These are phyloP conservation scores for Xylaria sp. DNA, from an alignment of 495 filamentous ascomycete species.

Conservation along the genomic window DNA sequence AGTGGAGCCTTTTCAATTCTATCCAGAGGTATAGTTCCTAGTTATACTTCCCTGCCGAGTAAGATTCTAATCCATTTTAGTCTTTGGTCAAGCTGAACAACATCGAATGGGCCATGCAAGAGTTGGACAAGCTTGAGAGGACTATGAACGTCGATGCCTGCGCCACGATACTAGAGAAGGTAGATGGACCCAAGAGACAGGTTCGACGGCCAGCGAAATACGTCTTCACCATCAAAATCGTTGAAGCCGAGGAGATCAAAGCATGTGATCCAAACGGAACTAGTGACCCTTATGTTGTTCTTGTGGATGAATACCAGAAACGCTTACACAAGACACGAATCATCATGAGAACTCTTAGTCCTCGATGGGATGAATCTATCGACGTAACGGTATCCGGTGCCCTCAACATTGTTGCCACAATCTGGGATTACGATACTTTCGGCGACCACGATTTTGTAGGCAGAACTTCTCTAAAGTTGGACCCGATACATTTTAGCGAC, in stretches of 20 bases:
- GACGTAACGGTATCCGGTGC: constrained; percentile 94
- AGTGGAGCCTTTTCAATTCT: constrained; percentile 97
- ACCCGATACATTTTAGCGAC: constrained; percentile 93
- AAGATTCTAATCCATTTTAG: constrained; percentile 51
- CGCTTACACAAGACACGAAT: constrained; percentile 95
- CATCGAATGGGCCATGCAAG: constrained; percentile 88
- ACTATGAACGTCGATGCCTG: constrained; percentile 94
- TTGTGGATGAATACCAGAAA: constrained; percentile 97
- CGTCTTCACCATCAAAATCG: constrained; percentile 98
- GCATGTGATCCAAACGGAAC: constrained; percentile 93
- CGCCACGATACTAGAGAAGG: constrained; percentile 76
- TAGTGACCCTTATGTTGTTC: constrained; percentile 96
- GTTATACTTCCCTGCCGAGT: constrained; percentile 28
- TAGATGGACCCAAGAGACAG: constrained; percentile 57
- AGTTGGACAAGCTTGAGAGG: constrained; percentile 87
- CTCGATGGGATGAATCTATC: constrained; percentile 95
- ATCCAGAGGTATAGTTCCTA: constrained; percentile 72
- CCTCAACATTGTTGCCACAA: constrained; percentile 92
- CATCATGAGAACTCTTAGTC: constrained; percentile 89
- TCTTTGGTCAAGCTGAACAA: constrained; percentile 98
- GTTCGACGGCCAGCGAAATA: constrained; percentile 77
- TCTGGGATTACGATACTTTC: constrained; percentile 98
- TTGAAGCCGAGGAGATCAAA: constrained; percentile 98
- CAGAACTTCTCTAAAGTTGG: constrained; percentile 90
- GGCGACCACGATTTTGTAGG: constrained; percentile 98